A percentile compares a stretch with the other conserved stretches of the same genome.
Conservation (phyloP, 2,329 filamentous ascomycete genomes). For the Trichoderma breve region DNA sequence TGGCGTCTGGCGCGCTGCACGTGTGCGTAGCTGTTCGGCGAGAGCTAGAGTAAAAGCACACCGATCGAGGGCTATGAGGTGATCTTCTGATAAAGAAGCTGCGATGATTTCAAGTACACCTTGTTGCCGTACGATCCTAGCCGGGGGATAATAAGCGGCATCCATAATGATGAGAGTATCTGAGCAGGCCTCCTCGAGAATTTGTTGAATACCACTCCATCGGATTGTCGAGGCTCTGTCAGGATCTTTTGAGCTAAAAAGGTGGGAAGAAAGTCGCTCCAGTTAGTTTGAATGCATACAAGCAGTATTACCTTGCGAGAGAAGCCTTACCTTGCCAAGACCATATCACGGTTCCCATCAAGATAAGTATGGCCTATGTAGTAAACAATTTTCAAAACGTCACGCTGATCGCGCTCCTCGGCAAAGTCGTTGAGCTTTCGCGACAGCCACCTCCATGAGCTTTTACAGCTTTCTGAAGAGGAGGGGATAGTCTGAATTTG, state of each 20-base stretch:
- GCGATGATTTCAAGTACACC: slow-evolving; percentile 58
- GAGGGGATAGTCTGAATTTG: slow-evolving; percentile 51
- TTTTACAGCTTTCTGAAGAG: slow-evolving; percentile 45
- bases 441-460: slow-evolving; percentile 54
- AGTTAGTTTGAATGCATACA: background rate
- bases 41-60: slow-evolving; percentile 53
- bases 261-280: background rate
- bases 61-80: slow-evolving; percentile 47
- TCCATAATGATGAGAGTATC: slow-evolving; percentile 60
- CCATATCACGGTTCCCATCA: slow-evolving; percentile 56
- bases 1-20: slow-evolving; percentile 44
- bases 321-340: slow-evolving; percentile 50
- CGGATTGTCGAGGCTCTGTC: slow-evolving; percentile 48
- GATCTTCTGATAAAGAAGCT: slow-evolving; percentile 53
- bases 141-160: slow-evolving; percentile 55
- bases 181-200: slow-evolving; percentile 53
- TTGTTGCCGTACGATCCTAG: slow-evolving; percentile 49
- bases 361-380: slow-evolving; percentile 56
- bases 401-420: slow-evolving; percentile 52
- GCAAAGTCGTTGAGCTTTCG: slow-evolving; percentile 52
- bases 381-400: slow-evolving; percentile 58
- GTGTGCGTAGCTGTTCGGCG: slow-evolving; percentile 48
- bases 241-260: slow-evolving; percentile 45
- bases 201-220: slow-evolving; percentile 57
- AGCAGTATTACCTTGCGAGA: background rate